Evolutionary conservation across 441 rosid species (phyloP).

Genomic region (Brassica balearica): DNA sequence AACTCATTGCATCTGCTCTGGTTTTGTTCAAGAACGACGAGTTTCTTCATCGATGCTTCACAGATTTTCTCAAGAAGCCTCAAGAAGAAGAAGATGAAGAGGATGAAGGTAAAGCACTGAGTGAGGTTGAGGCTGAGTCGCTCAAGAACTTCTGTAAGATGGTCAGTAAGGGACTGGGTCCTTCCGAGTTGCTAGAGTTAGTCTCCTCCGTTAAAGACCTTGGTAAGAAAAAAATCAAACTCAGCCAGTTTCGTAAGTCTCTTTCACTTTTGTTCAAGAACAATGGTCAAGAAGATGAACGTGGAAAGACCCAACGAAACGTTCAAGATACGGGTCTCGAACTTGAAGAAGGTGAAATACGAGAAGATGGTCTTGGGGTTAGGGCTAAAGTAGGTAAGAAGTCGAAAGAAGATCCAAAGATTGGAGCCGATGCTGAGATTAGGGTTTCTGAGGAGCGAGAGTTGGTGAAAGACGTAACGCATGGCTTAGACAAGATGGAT

Average conservation of each 20-base stretch:
- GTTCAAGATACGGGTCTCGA: not conserved
- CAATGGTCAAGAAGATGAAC: not conserved
- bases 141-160: not conserved
- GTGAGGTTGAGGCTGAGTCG: not conserved
- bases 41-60: slow-evolving; percentile 4
- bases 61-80: not conserved
- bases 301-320: not conserved
- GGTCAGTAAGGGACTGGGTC: not conserved
- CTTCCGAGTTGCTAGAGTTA: not conserved
- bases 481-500: not conserved
- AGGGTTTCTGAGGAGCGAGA: not conserved
- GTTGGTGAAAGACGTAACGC: not conserved
- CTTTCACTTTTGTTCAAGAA: not conserved
- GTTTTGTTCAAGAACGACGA: slow-evolving; percentile 1
- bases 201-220: not conserved
- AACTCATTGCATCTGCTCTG: not conserved
- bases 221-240: not conserved
- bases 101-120: not conserved
- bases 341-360: slow-evolving; percentile 1
- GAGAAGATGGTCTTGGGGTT: not conserved
- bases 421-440: not conserved
- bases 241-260: not conserved
- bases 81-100: not conserved
- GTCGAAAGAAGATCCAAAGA: not conserved
- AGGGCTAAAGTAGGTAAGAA: not conserved